phyloP scores from a whole-genome alignment of 2,329 filamentous ascomycete species.

The Botryosphaeria dothidea region DNA sequence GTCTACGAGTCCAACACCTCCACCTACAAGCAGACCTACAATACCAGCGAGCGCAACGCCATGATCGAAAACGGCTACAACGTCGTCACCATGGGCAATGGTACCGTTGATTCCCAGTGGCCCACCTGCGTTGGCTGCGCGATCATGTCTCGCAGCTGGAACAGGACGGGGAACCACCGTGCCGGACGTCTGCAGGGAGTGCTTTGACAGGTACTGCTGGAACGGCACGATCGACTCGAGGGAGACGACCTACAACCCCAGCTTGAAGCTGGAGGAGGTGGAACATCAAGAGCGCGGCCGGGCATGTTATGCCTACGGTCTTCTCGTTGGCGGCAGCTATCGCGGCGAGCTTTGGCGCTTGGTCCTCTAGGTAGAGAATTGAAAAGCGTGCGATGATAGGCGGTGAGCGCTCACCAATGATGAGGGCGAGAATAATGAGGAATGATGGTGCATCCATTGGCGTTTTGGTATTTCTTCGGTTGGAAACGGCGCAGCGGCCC shows the following conservation, averaged over 20 bases:
- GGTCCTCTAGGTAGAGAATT: not conserved
- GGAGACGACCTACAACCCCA: slow-evolving; percentile 31
- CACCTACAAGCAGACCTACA: slow-evolving; percentile 71
- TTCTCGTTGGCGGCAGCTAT: not conserved
- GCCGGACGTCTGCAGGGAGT: slow-evolving; percentile 71
- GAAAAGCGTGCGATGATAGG: not conserved
- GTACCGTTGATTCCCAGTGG: slow-evolving; percentile 73
- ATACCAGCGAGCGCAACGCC: slow-evolving; percentile 66
- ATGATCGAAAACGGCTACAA: slow-evolving; percentile 88
- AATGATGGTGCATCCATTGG: slow-evolving; percentile 4
- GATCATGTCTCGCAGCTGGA: slow-evolving; percentile 73
- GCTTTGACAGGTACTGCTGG: slow-evolving; percentile 90
- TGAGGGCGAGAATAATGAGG: not conserved
- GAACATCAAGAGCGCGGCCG: slow-evolving; percentile 27
- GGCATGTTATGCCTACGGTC: not conserved
- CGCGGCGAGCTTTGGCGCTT: not conserved
- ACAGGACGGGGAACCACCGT: slow-evolving; percentile 61
- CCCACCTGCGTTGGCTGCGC: slow-evolving; percentile 84
- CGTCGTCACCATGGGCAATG: slow-evolving; percentile 79
- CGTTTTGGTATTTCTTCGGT: not conserved
- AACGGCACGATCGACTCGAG: slow-evolving; percentile 65
- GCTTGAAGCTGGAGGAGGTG: slow-evolving; percentile 25
- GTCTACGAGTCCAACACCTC: slow-evolving; percentile 73
- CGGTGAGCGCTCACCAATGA: not conserved
- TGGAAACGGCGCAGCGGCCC: not conserved